A percentile compares a stretch with the other conserved stretches of the same genome.
Conservation (phyloP, 2,329 filamentous ascomycete genomes). For the Penicillium sp. region DNA sequence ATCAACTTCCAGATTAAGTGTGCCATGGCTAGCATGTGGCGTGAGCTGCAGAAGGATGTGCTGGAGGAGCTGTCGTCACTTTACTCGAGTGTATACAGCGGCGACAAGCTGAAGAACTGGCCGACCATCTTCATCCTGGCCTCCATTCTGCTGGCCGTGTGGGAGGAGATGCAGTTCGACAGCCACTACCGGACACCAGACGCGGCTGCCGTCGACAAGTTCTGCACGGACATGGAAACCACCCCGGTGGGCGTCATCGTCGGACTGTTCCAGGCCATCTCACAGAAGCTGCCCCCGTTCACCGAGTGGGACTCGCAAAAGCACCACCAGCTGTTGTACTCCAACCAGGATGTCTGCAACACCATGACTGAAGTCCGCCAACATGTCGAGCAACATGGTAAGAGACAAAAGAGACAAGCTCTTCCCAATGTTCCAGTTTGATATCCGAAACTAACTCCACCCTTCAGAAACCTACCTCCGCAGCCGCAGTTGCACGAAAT, state of each 20-base stretch:
- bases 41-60: constrained; percentile 90
- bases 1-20: constrained; percentile 99
- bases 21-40: constrained; percentile 95
- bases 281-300: constrained; percentile 85
- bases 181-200: constrained; percentile 91
- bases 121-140: constrained; percentile 97
- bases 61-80: constrained; percentile 83
- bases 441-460: constrained; percentile 34
- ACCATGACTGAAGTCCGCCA: constrained; percentile 91
- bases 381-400: constrained; percentile 89
- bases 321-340: constrained; percentile 82
- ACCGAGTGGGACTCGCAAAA: constrained; percentile 88
- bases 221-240: constrained; percentile 93
- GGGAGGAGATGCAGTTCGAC: constrained; percentile 99
- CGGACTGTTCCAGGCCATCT: constrained; percentile 93
- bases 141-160: constrained; percentile 82
- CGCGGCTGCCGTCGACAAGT: constrained; percentile 74
- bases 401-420: constrained; percentile 42
- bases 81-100: constrained; percentile 96
- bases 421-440: background rate
- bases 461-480: constrained; percentile 72
- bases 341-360: constrained; percentile 84
- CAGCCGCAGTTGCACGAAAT: constrained; percentile 67
- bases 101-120: constrained; percentile 97
- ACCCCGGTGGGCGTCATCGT: constrained; percentile 93